These are phyloP conservation scores for Jatropha multifida DNA, from an alignment of 441 rosid species.

Conservation along the genomic window DNA sequence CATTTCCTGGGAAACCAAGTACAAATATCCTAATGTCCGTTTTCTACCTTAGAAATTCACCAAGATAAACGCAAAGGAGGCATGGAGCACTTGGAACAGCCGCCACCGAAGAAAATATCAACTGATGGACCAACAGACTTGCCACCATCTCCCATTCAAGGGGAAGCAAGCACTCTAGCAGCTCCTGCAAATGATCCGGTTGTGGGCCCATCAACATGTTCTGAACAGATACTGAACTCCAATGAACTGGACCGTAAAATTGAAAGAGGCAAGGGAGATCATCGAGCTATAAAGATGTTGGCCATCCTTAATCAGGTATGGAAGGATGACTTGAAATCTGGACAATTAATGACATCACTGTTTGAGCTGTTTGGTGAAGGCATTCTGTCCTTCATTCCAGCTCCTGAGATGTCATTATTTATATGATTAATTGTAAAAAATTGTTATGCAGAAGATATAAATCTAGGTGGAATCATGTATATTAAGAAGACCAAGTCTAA, in stretches of 20 bases:
- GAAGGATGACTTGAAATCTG: constrained; percentile 80
- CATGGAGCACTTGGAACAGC: constrained; percentile 43
- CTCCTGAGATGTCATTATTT: constrained; percentile 75
- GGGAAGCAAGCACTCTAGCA: constrained; percentile 34
- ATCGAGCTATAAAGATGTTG: constrained; percentile 35
- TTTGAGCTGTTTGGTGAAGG: constrained; percentile 75
- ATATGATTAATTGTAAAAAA: constrained; percentile 31
- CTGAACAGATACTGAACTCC: constrained; percentile 37
- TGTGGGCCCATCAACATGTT: constrained; percentile 36
- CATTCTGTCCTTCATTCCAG: constrained; percentile 72
- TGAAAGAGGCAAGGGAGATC: constrained; percentile 28
- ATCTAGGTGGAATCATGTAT: neutral
- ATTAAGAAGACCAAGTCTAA: neutral
- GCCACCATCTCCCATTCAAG: constrained; percentile 40
- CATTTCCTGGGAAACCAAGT: neutral
- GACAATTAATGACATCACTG: constrained; percentile 54
- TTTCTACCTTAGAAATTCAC: constrained; percentile 16
- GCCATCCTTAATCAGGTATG: constrained; percentile 64
- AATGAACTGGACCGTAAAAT: constrained; percentile 28
- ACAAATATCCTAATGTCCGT: constrained; percentile 7
- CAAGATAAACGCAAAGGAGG: constrained; percentile 58
- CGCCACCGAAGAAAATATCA: constrained; percentile 53
- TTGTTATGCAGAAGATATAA: neutral
- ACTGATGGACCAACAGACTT: constrained; percentile 45
- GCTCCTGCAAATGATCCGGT: constrained; percentile 37